Evolutionary conservation across 352 stramenopile species (phyloP).

Genomic region (Pythium diclinum): DNA sequence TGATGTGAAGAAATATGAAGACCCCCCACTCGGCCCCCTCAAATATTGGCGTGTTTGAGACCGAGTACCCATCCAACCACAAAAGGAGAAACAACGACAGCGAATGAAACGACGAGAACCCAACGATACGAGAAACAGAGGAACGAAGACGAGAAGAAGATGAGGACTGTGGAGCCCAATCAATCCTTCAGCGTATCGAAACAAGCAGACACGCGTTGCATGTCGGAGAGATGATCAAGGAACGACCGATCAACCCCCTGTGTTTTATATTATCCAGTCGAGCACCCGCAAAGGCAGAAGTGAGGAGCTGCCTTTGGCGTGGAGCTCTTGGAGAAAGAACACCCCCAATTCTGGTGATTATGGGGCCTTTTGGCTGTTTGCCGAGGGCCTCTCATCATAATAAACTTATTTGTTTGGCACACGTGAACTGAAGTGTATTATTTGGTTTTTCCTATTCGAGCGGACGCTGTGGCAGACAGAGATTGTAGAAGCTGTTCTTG

Average conservation of each 20-base stretch:
- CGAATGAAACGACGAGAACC: slow-evolving; percentile 5
- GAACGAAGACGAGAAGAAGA: slow-evolving; percentile 6
- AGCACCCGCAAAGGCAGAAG: slow-evolving; percentile 1
- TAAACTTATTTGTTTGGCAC: slow-evolving; percentile 11
- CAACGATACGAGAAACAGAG: not conserved
- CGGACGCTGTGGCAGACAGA: slow-evolving; percentile 70
- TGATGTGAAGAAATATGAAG: slow-evolving; percentile 18
- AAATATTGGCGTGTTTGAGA: slow-evolving; percentile 22
- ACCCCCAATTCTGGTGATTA: slow-evolving; percentile 6
- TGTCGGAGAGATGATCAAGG: slow-evolving; percentile 12
- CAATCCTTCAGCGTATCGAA: slow-evolving; percentile 12
- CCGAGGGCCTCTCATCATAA: slow-evolving; percentile 7
- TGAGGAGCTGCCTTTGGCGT: slow-evolving; percentile 9
- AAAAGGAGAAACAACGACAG: slow-evolving; percentile 7
- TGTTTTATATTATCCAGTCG: not conserved
- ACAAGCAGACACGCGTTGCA: slow-evolving; percentile 21
- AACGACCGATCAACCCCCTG: not conserved
- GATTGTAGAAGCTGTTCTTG: slow-evolving; percentile 71
- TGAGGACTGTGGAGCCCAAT: not conserved
- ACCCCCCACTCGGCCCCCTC: slow-evolving; percentile 3
- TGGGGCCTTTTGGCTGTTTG: not conserved
- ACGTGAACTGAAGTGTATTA: not conserved
- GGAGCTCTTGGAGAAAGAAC: slow-evolving; percentile 9
- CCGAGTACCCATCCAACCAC: not conserved
- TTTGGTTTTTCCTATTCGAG: not conserved